phyloP scores from a whole-genome alignment of 2,329 filamentous ascomycete species.

The Raffaelea deltoideospora region DNA sequence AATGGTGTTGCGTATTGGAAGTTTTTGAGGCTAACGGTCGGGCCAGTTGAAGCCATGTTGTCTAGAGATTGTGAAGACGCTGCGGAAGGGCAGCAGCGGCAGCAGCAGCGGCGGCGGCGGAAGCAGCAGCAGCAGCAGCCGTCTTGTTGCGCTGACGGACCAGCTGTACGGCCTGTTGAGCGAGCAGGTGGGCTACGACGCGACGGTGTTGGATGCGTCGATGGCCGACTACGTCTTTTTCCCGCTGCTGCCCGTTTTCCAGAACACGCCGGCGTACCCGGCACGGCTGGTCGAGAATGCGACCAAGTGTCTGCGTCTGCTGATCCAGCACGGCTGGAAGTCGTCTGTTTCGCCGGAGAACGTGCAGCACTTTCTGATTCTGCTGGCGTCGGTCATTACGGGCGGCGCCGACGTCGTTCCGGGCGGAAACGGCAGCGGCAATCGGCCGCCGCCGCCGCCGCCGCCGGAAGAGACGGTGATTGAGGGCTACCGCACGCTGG shows the following conservation, averaged over 20 bases:
- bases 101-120: slow-evolving; percentile 12
- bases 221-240: slow-evolving; percentile 93
- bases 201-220: slow-evolving; percentile 53
- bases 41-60: slow-evolving; percentile 47
- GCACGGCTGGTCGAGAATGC: slow-evolving; percentile 59
- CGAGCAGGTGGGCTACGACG: slow-evolving; percentile 25
- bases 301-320: slow-evolving; percentile 56
- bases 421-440: background rate
- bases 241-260: slow-evolving; percentile 74
- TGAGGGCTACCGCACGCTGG: slow-evolving; percentile 56
- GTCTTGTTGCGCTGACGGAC: slow-evolving; percentile 28
- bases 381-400: slow-evolving; percentile 69
- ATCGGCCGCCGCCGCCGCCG: slow-evolving; percentile 25
- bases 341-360: slow-evolving; percentile 54
- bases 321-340: slow-evolving; percentile 71
- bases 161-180: slow-evolving; percentile 31
- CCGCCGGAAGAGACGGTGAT: slow-evolving; percentile 60
- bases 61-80: slow-evolving; percentile 41
- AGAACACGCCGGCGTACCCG: slow-evolving; percentile 56
- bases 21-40: background rate
- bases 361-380: slow-evolving; percentile 69
- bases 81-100: slow-evolving; percentile 19
- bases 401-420: slow-evolving; percentile 42
- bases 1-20: background rate
- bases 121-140: slow-evolving; percentile 21